phyloP scores from a whole-genome alignment of 495 filamentous ascomycete species.

The Sphaerosporella brunnea region DNA sequence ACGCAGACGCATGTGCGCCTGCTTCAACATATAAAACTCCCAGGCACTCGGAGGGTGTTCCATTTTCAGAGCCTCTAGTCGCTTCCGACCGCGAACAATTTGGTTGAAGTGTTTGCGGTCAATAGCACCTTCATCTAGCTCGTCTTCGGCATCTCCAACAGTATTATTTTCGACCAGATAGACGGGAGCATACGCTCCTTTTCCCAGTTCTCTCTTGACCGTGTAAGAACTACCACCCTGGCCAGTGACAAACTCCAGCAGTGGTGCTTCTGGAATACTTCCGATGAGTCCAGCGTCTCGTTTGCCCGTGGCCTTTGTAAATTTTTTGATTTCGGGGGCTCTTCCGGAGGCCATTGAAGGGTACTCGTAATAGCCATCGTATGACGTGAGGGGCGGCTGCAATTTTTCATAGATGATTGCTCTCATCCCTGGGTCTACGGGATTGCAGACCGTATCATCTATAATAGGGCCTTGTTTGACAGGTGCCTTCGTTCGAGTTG shows the following conservation, averaged over 20 bases:
- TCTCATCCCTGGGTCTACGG: slow-evolving; percentile 56
- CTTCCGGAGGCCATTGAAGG: slow-evolving; percentile 38
- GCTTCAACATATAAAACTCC: slow-evolving; percentile 93
- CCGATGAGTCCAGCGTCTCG: slow-evolving; percentile 43
- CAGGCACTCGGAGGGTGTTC: slow-evolving; percentile 69
- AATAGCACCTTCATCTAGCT: slow-evolving; percentile 30
- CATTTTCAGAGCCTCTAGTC: slow-evolving; percentile 78
- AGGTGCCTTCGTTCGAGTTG: background rate
- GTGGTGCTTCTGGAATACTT: slow-evolving; percentile 38
- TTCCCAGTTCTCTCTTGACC: slow-evolving; percentile 72
- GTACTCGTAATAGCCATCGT: slow-evolving; percentile 62
- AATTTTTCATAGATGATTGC: slow-evolving; percentile 53
- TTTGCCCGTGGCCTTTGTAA: slow-evolving; percentile 45
- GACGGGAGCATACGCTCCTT: slow-evolving; percentile 85
- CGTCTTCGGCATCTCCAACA: slow-evolving; percentile 28
- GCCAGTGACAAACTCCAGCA: slow-evolving; percentile 47
- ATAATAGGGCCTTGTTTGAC: slow-evolving; percentile 39
- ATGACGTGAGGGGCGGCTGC: slow-evolving; percentile 50
- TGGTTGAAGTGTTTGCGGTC: slow-evolving; percentile 15
- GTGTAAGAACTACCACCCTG: slow-evolving; percentile 44
- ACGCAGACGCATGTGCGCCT: slow-evolving; percentile 54
- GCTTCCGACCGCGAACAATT: slow-evolving; percentile 11
- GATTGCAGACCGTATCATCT: slow-evolving; percentile 70
- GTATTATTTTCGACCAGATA: slow-evolving; percentile 63
- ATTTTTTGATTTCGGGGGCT: slow-evolving; percentile 59